These are phyloP conservation scores for Vaccinium darrowii DNA, from an alignment of 148 eudicot genomes.

Conservation along the genomic window DNA sequence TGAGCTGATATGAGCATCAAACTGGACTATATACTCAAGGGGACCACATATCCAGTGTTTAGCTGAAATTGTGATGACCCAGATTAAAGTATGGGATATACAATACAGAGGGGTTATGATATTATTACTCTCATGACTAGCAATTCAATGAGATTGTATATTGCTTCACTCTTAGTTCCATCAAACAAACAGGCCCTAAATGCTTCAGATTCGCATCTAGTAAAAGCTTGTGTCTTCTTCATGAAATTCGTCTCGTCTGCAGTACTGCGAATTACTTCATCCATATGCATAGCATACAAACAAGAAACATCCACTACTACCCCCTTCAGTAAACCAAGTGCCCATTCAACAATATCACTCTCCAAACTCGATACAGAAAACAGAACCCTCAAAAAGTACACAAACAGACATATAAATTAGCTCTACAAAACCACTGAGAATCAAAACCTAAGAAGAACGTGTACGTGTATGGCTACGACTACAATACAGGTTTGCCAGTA, in stretches of 20 bases:
- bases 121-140: background rate
- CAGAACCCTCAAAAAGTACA: background rate
- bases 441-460: background rate
- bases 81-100: background rate
- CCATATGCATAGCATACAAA: background rate
- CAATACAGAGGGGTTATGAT: background rate
- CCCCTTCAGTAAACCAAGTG: background rate
- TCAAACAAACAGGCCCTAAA: background rate
- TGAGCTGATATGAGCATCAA: background rate
- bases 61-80: background rate
- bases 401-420: too few species aligned
- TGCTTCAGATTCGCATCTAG: background rate
- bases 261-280: background rate
- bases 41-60: background rate
- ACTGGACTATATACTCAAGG: background rate
- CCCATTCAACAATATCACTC: background rate
- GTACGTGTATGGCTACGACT: too few species aligned
- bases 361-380: background rate
- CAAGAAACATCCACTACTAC: background rate
- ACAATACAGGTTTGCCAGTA: too few species aligned
- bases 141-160: background rate
- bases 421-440: background rate
- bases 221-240: background rate
- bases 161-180: background rate
- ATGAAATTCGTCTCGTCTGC: background rate